Conservation (phyloP, 2,329 filamentous ascomycete genomes). For the Colletotrichum sp. region DNA sequence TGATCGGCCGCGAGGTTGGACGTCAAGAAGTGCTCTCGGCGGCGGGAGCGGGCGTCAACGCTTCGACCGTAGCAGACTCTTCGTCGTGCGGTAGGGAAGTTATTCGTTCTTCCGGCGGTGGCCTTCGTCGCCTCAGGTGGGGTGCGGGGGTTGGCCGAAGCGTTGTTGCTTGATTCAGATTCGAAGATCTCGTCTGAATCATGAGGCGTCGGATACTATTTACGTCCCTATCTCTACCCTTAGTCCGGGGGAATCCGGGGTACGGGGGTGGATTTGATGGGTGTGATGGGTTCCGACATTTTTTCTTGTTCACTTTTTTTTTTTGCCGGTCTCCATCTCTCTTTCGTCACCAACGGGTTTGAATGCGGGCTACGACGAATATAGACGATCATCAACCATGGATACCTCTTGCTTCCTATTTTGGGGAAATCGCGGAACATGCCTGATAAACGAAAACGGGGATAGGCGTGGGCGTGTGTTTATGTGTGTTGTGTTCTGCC, state of each 20-base stretch:
- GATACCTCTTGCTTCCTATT: constrained; percentile 9
- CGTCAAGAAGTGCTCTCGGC: constrained; percentile 60
- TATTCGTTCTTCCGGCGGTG: constrained; percentile 54
- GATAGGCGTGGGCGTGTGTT: not conserved
- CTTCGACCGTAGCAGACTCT: constrained; percentile 43
- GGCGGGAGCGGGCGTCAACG: constrained; percentile 46
- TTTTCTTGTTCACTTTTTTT: not conserved
- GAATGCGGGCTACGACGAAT: constrained; percentile 2
- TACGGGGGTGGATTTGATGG: not conserved
- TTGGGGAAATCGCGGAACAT: constrained; percentile 1
- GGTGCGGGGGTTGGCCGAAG: constrained; percentile 53
- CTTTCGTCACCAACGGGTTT: not conserved
- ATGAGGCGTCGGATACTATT: constrained; percentile 17
- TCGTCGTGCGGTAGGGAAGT: constrained; percentile 59
- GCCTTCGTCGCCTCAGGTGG: constrained; percentile 60
- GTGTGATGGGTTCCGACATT: not conserved
- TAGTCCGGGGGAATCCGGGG: not conserved
- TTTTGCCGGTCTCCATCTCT: not conserved
- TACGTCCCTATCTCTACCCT: not conserved
- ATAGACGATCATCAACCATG: constrained; percentile 11
- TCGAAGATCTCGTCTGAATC: constrained; percentile 7
- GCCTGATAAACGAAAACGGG: constrained; percentile 12
- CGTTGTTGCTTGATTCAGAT: constrained; percentile 45
- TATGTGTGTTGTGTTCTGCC: not conserved
- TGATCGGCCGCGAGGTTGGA: constrained; percentile 70